Conservation (phyloP, 1,284 basidiomycete genomes). For the Apiotrichum veenhuisii region DNA sequence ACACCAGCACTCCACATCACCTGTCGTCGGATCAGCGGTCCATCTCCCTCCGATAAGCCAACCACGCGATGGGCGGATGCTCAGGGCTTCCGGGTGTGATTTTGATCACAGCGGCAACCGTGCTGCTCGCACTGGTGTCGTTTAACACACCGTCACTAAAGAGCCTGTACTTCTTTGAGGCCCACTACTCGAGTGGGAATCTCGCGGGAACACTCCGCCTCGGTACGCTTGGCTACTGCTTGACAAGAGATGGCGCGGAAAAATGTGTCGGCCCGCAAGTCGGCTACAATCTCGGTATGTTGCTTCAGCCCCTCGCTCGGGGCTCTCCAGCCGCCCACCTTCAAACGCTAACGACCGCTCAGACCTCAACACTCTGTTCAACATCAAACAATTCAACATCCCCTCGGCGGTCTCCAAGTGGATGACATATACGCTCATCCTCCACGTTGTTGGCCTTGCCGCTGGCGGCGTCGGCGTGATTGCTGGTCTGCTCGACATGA, state of each 20-base stretch:
- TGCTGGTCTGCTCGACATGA: slow-evolving; percentile 76
- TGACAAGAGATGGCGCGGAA: slow-evolving; percentile 51
- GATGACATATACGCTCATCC: slow-evolving; percentile 80
- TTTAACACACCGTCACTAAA: slow-evolving; percentile 84
- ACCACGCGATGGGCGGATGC: slow-evolving; percentile 52
- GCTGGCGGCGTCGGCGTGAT: slow-evolving; percentile 66
- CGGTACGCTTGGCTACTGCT: slow-evolving; percentile 80
- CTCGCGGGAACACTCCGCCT: slow-evolving; percentile 66
- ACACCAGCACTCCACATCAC: no score
- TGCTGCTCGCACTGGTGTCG: slow-evolving; percentile 71
- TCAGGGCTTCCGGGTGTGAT: slow-evolving; percentile 81
- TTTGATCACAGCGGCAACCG: slow-evolving; percentile 67
- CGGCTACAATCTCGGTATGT: slow-evolving; percentile 77
- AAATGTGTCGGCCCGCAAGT: slow-evolving; percentile 71
- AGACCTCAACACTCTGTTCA: slow-evolving; percentile 78
- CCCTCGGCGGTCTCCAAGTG: slow-evolving; percentile 68
- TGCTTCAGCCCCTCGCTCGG: background rate
- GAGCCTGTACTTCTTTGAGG: slow-evolving; percentile 77
- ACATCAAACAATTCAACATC: slow-evolving; percentile 60
- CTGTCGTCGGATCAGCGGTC: no score
- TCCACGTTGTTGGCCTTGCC: slow-evolving; percentile 77
- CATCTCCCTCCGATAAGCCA: no score
- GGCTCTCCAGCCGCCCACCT: background rate
- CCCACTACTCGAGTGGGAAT: slow-evolving; percentile 56
- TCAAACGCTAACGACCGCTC: slow-evolving; percentile 6